phyloP scores from a whole-genome alignment of 106 monocot species.

The Ottelia alismoides region DNA sequence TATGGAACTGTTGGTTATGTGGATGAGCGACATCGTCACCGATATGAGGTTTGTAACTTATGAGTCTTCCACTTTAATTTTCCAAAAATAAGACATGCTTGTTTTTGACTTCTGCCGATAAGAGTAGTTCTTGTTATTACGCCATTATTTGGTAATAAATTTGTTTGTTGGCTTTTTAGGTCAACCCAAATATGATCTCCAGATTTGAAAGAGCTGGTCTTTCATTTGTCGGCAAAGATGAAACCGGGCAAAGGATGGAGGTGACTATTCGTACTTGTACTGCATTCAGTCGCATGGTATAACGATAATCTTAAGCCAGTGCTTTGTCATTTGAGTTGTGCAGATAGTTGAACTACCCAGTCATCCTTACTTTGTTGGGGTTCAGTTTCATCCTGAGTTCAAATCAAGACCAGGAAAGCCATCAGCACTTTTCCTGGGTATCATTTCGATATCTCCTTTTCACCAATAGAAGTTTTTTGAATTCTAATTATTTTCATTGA shows the following conservation, averaged over 20 bases:
- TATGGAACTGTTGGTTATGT: constrained; percentile 56
- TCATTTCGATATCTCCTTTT: no score
- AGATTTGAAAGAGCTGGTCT: constrained; percentile 80
- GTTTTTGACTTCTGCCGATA: background rate
- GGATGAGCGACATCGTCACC: constrained; percentile 87
- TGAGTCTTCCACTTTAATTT: background rate
- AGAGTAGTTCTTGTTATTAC: background rate
- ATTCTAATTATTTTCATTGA: no score
- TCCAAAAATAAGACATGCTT: no score
- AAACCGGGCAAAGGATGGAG: constrained; percentile 93
- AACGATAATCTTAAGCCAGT: constrained; percentile 36
- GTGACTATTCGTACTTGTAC: constrained; percentile 9
- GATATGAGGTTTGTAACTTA: constrained; percentile 66
- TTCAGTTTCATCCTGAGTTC: constrained; percentile 97
- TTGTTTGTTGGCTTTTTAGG: constrained; percentile 33
- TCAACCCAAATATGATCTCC: constrained; percentile 76
- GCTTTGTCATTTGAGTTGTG: background rate
- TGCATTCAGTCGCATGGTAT: background rate
- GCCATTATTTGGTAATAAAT: background rate
- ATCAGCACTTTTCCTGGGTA: constrained; percentile 80
- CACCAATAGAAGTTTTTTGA: no score
- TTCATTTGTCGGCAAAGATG: constrained; percentile 91
- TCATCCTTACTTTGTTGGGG: constrained; percentile 87
- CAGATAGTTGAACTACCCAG: constrained; percentile 84
- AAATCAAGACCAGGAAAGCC: constrained; percentile 93